Evolutionary conservation across 345 rosid genomes (phyloP), one percentile per base, ranked within the genome.

Genomic region (Trapa incisa): DNA sequence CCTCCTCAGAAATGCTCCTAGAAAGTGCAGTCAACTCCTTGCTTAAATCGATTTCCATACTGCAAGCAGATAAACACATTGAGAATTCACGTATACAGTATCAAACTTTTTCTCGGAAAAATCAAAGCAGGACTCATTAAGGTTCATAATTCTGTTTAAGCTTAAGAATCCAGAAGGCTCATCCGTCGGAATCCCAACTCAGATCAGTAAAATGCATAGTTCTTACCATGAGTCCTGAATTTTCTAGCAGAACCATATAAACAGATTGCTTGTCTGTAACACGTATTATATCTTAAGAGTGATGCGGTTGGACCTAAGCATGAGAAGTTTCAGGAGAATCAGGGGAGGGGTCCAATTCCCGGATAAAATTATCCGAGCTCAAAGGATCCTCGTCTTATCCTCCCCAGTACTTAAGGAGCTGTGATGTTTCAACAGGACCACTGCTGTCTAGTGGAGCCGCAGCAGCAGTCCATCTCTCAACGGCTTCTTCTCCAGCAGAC

Each of bases 371-470:
- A 69, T 83, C 88, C 6, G 98, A 93, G 64, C 85, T 85, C 53
- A 90, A 75, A 60, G 98, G 98, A 76, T 93, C 98, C 42, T 86
- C 94, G 11, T 73, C 75, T 67, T 90, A 85, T 29, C 96, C 95
- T 15, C 91, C 94, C 98, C 97, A 90, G 80, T 83, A 88, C 83
- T 87, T 90, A 7, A 92, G 83, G 15, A 80, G 90, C 84, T 84
- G 81, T 2, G 96, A 60, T 65, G 89, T 75, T 38, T 87, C 71
- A 32, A 89, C 91, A 37, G 96, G 96, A 68, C 93, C 96, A n/a
- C 88, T 97, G 71, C 83, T 83, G 4, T 89, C 96, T 16, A 89
- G 92, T 0, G 96, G 97, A 65, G 97, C 89, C n/a, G 81, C 80
- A 37, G 90, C 96, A 54, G 91, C 81, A 67, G 98, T 81, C 97